Percentiles rank a stretch among this genome's conserved stretches.
phyloP scores from a whole-genome alignment of 257 asterid genomes.

The Verbena officinalis region DNA sequence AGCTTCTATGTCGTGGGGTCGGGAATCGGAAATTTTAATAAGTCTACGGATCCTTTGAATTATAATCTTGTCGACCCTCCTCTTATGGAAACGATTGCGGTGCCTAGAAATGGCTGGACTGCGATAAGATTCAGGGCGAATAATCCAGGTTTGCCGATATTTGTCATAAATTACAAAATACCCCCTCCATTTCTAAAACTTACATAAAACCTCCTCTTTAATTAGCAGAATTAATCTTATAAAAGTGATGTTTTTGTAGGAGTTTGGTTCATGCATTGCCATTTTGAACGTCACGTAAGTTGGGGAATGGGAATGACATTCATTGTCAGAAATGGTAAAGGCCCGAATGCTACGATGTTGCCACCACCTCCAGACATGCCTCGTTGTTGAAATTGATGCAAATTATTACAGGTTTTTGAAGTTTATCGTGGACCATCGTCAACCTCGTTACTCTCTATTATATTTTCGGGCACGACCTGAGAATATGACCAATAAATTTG shows the following conservation, averaged over 20 bases:
- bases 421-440: too few species aligned
- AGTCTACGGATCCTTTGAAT: conserved; percentile 40
- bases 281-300: conserved; percentile 48
- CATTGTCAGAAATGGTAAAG: conserved; percentile 45
- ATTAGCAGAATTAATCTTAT: too few species aligned
- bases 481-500: too few species aligned
- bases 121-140: conserved; percentile 65
- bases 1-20: conserved; percentile 68
- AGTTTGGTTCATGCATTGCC: conserved; percentile 70
- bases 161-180: too few species aligned
- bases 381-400: conserved; percentile 30
- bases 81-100: conserved; percentile 46
- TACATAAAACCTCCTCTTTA: too few species aligned
- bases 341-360: conserved; percentile 31
- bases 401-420: too few species aligned
- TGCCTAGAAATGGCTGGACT: conserved; percentile 64
- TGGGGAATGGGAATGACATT: conserved; percentile 70
- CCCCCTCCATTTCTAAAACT: too few species aligned
- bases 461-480: too few species aligned
- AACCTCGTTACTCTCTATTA: too few species aligned
- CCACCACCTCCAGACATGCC: conserved; percentile 53
- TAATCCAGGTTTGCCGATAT: conserved; percentile 92
- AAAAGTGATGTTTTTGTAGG: conserved; percentile 28
- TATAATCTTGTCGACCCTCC: conserved; percentile 80
- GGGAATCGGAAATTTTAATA: conserved; percentile 59